Conservation (phyloP, 805 yeast species). For the Lachancea dasiensis region DNA sequence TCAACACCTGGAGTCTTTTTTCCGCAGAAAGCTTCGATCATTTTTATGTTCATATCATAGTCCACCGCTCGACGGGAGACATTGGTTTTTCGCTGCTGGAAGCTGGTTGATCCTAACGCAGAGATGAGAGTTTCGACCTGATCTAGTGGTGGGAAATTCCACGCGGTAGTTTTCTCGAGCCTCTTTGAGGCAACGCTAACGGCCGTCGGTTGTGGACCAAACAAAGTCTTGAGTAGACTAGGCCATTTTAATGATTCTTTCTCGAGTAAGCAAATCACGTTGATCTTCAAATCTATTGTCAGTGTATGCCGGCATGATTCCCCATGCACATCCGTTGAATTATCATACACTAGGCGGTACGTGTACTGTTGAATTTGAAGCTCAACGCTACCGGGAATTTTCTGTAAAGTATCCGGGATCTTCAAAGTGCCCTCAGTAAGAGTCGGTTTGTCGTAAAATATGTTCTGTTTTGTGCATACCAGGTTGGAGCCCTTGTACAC, state of each 20-base stretch:
- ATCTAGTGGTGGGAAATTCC: slow-evolving; percentile 4
- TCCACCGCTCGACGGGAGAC: slow-evolving; percentile 19
- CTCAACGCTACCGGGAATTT: background rate
- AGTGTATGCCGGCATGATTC: slow-evolving; percentile 4
- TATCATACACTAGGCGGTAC: background rate
- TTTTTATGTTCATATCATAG: slow-evolving; percentile 15
- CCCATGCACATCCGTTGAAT: slow-evolving; percentile 3
- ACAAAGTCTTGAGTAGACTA: background rate
- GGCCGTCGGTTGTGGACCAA: slow-evolving; percentile 2
- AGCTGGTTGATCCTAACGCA: slow-evolving; percentile 18
- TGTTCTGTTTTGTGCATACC: background rate
- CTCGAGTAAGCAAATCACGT: slow-evolving; percentile 3
- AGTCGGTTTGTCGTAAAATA: background rate
- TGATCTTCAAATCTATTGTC: slow-evolving; percentile 1
- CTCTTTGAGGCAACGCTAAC: slow-evolving; percentile 1
- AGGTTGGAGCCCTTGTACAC: slow-evolving; percentile 1
- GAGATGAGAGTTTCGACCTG: slow-evolving; percentile 7
- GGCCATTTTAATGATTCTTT: slow-evolving; percentile 8
- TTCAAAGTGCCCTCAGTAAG: background rate
- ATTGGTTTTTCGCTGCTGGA: slow-evolving; percentile 9
- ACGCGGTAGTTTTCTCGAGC: background rate
- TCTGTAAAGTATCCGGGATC: background rate
- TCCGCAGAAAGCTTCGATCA: slow-evolving; percentile 14
- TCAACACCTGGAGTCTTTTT: slow-evolving; percentile 1
- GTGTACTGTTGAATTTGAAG: slow-evolving; percentile 4